Evolutionary conservation across 2,329 filamentous ascomycete species (phyloP).

Genomic region (Epichloe scottii): DNA sequence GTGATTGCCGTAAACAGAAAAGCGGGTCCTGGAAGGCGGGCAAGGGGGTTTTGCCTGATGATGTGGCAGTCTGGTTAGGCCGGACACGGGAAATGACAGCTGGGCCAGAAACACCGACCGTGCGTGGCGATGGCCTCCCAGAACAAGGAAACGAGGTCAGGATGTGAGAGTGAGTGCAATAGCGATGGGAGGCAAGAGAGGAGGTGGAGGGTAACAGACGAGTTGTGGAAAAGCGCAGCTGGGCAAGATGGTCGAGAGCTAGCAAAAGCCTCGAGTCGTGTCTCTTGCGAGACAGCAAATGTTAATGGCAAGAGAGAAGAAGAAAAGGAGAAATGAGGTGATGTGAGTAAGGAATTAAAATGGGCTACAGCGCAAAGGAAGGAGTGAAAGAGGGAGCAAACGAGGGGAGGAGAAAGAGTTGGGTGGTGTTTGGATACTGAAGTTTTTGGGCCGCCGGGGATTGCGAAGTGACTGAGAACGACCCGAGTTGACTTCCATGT

Average conservation of each 20-base stretch:
- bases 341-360: slow-evolving; percentile 11
- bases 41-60: slow-evolving; percentile 5
- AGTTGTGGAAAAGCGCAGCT: slow-evolving; percentile 5
- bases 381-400: slow-evolving; percentile 13
- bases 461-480: background rate
- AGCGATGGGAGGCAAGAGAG: slow-evolving; percentile 5
- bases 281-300: slow-evolving; percentile 13
- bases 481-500: too few relatives aligned
- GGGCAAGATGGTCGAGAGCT: slow-evolving; percentile 29
- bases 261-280: slow-evolving; percentile 32
- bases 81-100: slow-evolving; percentile 6
- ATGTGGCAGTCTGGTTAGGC: slow-evolving; percentile 12
- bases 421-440: slow-evolving; percentile 9
- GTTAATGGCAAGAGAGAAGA: slow-evolving; percentile 15
- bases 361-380: slow-evolving; percentile 14
- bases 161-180: background rate
- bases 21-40: slow-evolving; percentile 14
- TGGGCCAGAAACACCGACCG: slow-evolving; percentile 4
- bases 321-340: slow-evolving; percentile 15
- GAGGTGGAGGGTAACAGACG: slow-evolving; percentile 5
- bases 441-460: background rate
- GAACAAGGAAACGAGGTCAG: background rate
- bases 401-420: slow-evolving; percentile 10
- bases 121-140: slow-evolving; percentile 1
- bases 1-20: slow-evolving; percentile 22